Percentiles rank a stretch among this genome's conserved stretches.
Evolutionary conservation across 345 rosid genomes (phyloP).

Genomic region (Euphorbia peplus): DNA sequence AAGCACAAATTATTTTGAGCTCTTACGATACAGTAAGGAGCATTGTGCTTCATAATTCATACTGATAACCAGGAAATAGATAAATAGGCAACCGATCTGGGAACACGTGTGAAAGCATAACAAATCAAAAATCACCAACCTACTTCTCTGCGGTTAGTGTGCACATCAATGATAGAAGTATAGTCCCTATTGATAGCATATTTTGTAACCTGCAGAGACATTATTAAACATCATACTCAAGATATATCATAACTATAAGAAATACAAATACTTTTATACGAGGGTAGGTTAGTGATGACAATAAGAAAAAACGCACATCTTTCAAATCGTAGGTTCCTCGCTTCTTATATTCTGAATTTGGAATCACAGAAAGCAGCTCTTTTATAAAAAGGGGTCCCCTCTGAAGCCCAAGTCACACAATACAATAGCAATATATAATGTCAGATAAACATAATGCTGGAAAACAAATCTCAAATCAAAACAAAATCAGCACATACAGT

Average conservation of each 20-base stretch:
- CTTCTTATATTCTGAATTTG: slow-evolving; percentile 70
- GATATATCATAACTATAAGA: not conserved
- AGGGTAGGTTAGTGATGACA: not conserved
- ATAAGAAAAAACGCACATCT: slow-evolving; percentile 46
- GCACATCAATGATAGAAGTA: slow-evolving; percentile 77
- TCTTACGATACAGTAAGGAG: not conserved
- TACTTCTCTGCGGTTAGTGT: slow-evolving; percentile 85
- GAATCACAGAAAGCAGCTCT: slow-evolving; percentile 72
- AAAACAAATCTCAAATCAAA: not conserved
- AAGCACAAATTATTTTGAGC: not conserved
- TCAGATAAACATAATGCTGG: not conserved
- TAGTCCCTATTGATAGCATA: slow-evolving; percentile 80
- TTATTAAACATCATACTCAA: not conserved
- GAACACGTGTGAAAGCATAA: not conserved
- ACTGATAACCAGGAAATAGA: not conserved
- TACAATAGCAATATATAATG: slow-evolving; percentile 1
- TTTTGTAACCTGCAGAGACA: slow-evolving; percentile 59
- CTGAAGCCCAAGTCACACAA: slow-evolving; percentile 33
- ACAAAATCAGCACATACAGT: slow-evolving; percentile 46
- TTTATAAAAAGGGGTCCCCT: slow-evolving; percentile 83
- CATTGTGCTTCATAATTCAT: not conserved
- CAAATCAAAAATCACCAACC: slow-evolving; percentile 40
- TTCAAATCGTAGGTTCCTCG: slow-evolving; percentile 94
- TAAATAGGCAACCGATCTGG: not conserved
- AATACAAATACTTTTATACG: not conserved